Conservation (phyloP, 176 grass and related monocot species). For the Secale cereale region DNA sequence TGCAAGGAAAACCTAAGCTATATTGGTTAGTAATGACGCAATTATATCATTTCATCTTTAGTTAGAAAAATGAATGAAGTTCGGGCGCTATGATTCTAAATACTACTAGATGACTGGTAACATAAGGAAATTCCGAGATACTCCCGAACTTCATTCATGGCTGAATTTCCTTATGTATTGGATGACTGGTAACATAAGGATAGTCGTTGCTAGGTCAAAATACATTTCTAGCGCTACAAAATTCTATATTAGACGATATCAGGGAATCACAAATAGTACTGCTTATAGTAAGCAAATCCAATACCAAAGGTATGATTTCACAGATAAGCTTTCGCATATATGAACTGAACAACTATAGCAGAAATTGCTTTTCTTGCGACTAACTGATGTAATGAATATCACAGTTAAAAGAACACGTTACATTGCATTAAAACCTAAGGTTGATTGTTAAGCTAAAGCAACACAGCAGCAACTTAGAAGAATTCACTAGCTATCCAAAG, state of each 20-base stretch:
- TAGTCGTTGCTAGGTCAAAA: not conserved
- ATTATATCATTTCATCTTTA: not conserved
- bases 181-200: not conserved
- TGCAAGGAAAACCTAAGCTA: not conserved
- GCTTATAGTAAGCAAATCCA: not conserved
- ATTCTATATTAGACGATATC: not conserved
- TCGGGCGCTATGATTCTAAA: not conserved
- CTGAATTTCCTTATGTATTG: no score
- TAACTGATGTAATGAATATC: not conserved
- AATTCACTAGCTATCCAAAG: slow-evolving; percentile 21
- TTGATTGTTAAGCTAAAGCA: not conserved
- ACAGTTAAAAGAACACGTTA: not conserved
- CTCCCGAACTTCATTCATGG: no score
- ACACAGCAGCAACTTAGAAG: not conserved
- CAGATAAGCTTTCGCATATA: not conserved
- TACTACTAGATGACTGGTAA: no score
- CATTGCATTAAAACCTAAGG: not conserved
- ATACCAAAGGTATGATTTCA: not conserved
- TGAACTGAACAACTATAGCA: not conserved
- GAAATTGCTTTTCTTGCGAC: not conserved
- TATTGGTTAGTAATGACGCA: not conserved
- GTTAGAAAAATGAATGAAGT: not conserved
- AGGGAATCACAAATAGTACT: not conserved
- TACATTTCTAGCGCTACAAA: not conserved
- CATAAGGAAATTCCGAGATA: not conserved